phyloP scores from a whole-genome alignment of 148 eudicot species.

The Diospyros kaki region DNA sequence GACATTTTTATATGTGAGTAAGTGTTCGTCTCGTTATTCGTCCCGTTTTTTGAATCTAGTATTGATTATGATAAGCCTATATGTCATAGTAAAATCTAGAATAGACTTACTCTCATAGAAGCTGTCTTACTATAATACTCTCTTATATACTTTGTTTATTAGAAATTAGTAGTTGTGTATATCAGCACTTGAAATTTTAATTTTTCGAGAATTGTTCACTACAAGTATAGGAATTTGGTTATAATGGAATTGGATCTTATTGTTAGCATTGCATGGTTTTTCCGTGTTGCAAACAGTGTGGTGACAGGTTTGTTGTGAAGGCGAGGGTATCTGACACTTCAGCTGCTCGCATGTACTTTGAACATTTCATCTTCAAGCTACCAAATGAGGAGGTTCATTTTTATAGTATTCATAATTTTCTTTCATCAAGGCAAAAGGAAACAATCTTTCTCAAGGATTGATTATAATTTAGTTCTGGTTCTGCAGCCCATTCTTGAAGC shows the following conservation, averaged over 20 bases:
- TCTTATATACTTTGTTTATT: no score
- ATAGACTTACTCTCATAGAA: no score
- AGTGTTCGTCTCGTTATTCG: no score
- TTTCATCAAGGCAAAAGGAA: not conserved
- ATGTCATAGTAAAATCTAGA: no score
- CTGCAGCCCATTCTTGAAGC: constrained; percentile 80
- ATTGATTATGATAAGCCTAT: no score
- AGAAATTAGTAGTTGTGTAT: no score
- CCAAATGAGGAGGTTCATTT: constrained; percentile 64
- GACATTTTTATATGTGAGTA: no score
- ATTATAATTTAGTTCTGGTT: constrained; percentile 12
- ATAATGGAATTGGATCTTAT: not conserved
- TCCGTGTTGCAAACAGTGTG: constrained; percentile 45
- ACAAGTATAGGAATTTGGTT: not conserved
- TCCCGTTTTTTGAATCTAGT: no score
- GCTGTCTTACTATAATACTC: not conserved
- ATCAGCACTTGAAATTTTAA: not conserved
- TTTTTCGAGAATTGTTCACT: not conserved
- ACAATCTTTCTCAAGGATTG: not conserved
- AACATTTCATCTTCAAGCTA: constrained; percentile 72
- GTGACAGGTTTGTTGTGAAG: constrained; percentile 74
- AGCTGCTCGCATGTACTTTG: constrained; percentile 73
- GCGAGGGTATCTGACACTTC: constrained; percentile 67
- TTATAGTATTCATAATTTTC: not conserved
- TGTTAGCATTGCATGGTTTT: not conserved